Evolutionary conservation across 2,329 filamentous ascomycete species (phyloP).

Genomic region (Coccinonectria pachysandricola): DNA sequence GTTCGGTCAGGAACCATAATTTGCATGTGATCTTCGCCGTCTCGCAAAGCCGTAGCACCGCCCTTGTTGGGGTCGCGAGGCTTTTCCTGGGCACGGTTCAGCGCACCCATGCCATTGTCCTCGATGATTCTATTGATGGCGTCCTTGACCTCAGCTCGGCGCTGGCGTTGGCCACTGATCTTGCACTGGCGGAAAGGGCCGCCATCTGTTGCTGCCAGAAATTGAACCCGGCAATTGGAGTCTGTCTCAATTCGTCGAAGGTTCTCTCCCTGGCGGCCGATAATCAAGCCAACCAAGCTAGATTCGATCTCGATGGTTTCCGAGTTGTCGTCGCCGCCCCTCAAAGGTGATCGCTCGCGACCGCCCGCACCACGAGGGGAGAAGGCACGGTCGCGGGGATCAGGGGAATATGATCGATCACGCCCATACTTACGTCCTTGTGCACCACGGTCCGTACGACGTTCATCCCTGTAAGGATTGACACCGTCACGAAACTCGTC

Average conservation of each 20-base stretch:
- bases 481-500: conserved; percentile 65
- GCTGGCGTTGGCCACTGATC: conserved; percentile 63
- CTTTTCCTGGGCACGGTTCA: conserved; percentile 34
- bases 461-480: conserved; percentile 79
- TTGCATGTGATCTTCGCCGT: conserved; percentile 77
- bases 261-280: conserved; percentile 84
- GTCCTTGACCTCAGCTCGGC: conserved; percentile 66
- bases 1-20: conserved; percentile 94
- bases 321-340: conserved; percentile 53
- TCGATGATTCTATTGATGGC: conserved; percentile 84
- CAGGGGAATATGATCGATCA: conserved; percentile 65
- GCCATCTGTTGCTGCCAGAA: conserved; percentile 66
- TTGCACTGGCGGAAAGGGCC: conserved; percentile 74
- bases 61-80: conserved; percentile 28
- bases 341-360: conserved; percentile 49
- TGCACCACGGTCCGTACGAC: conserved; percentile 48
- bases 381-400: conserved; percentile 44
- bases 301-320: conserved; percentile 84
- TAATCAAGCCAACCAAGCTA: conserved; percentile 78
- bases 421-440: conserved; percentile 34
- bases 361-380: conserved; percentile 47
- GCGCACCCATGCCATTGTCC: conserved; percentile 50
- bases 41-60: conserved; percentile 45
- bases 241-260: conserved; percentile 75
- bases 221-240: conserved; percentile 76